A percentile compares a stretch with the other conserved stretches of the same genome.
These are phyloP conservation scores for Daedalea quercina DNA, from an alignment of 768 basidiomycete genomes.

Conservation along the genomic window DNA sequence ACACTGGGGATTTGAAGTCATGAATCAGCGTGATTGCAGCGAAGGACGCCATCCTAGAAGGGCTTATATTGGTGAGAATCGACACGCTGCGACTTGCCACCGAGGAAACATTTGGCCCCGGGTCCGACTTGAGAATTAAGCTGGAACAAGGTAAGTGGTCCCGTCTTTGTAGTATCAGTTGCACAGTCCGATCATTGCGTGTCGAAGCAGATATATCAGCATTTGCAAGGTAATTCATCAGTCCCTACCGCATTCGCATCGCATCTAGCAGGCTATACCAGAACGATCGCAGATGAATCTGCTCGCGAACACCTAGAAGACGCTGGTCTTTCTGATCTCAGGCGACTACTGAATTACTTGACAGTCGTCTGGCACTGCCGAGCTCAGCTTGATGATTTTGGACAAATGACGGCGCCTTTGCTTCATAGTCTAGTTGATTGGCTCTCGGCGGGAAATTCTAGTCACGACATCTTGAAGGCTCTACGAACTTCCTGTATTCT, in stretches of 20 bases:
- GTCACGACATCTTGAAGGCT: constrained; percentile 4
- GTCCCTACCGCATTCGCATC: too few relatives aligned
- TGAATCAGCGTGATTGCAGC: not conserved
- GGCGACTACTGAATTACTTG: constrained; percentile 25
- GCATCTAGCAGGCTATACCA: not conserved
- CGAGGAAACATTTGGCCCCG: not conserved
- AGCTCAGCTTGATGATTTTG: constrained; percentile 5
- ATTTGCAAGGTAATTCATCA: too few relatives aligned
- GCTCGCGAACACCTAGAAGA: not conserved
- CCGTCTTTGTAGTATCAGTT: too few relatives aligned
- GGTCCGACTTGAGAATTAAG: not conserved
- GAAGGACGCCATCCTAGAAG: constrained; percentile 15
- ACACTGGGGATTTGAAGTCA: not conserved
- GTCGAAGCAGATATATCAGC: too few relatives aligned
- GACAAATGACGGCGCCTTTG: constrained; percentile 18
- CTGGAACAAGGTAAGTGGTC: constrained; percentile 15
- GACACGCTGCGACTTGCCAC: constrained; percentile 1
- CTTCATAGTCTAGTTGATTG: constrained; percentile 16
- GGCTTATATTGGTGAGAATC: not conserved
- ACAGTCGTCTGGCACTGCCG: constrained; percentile 27
- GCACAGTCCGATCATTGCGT: too few relatives aligned
- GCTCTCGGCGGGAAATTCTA: constrained; percentile 7
- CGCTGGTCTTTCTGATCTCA: not conserved
- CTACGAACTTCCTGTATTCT: constrained; percentile 32
- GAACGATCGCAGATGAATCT: not conserved